Conservation (phyloP, 1,139 yeast genomes). For the Dujonia santamariae region DNA sequence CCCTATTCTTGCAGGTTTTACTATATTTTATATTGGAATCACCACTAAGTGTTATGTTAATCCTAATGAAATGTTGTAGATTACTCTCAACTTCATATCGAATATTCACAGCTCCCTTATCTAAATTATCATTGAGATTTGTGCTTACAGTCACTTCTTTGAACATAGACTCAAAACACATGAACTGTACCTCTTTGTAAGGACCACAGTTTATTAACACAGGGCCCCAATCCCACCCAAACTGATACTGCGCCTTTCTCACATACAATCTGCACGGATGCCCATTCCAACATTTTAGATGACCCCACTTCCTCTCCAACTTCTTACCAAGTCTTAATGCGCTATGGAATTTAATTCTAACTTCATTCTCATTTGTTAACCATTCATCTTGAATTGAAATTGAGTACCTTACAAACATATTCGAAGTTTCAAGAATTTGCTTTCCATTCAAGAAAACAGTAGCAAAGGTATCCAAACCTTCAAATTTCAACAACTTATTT, state of each 20-base stretch:
- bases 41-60: too few species aligned
- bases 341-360: slow-evolving; percentile 21
- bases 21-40: too few species aligned
- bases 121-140: too few species aligned
- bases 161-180: too few species aligned
- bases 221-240: slow-evolving; percentile 64
- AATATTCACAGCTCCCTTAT: too few species aligned
- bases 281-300: slow-evolving; percentile 32
- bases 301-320: slow-evolving; percentile 19
- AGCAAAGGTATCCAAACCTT: slow-evolving; percentile 46
- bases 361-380: slow-evolving; percentile 13
- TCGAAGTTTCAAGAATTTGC: slow-evolving; percentile 27
- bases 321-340: slow-evolving; percentile 19
- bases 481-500: slow-evolving; percentile 31
- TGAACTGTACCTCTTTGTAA: slow-evolving; percentile 29
- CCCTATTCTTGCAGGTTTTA: too few species aligned
- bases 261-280: slow-evolving; percentile 39
- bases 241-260: slow-evolving; percentile 54
- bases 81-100: too few species aligned
- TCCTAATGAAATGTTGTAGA: too few species aligned
- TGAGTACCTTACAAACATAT: slow-evolving; percentile 33
- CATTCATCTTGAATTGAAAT: slow-evolving; percentile 13
- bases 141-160: too few species aligned
- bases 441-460: slow-evolving; percentile 32
- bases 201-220: slow-evolving; percentile 46